These are phyloP conservation scores for Castanea mollissima DNA, from an alignment of 306 rosid genomes.

Conservation along the genomic window DNA sequence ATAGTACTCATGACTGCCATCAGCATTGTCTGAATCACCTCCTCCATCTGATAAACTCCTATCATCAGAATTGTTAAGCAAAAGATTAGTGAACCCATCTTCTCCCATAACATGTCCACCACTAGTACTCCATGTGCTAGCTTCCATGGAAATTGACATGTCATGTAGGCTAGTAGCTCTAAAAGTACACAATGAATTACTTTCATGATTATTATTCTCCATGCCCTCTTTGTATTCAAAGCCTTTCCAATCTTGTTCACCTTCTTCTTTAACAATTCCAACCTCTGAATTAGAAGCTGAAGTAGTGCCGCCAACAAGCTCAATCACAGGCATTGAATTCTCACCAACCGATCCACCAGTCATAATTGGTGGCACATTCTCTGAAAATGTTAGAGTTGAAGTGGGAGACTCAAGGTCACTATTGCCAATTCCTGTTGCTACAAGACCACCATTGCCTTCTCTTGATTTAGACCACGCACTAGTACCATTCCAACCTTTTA, in stretches of 20 bases:
- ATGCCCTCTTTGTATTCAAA: conserved; percentile 46
- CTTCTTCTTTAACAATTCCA: conserved; percentile 52
- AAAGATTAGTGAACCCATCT: conserved; percentile 88
- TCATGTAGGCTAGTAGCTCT: conserved; percentile 48
- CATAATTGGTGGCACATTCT: conserved; percentile 45
- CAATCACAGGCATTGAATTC: conserved; percentile 48
- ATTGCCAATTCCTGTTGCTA: conserved; percentile 1
- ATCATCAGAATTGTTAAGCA: conserved; percentile 70
- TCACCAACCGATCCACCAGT: conserved; percentile 27
- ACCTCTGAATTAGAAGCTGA: conserved; percentile 46
- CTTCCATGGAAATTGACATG: conserved; percentile 58
- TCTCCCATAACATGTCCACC: conserved; percentile 40
- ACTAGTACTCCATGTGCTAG: conserved; percentile 35
- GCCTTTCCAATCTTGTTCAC: conserved; percentile 64
- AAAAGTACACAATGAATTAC: conserved; percentile 38
- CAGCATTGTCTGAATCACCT: conserved; percentile 48
- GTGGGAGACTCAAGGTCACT: conserved; percentile 82
- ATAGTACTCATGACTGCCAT: conserved; percentile 38
- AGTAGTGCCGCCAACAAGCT: conserved; percentile 75
- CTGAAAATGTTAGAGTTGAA: conserved; percentile 70
- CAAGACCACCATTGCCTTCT: conserved; percentile 24
- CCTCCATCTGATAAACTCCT: conserved; percentile 62
- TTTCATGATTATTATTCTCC: conserved; percentile 11
- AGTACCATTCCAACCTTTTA: conserved; percentile 40
- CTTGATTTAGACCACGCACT: conserved; percentile 44